Base-by-base conservation (phyloP, 2,329 filamentous ascomycete genomes). In the Fusarium subtropicale region DNA sequence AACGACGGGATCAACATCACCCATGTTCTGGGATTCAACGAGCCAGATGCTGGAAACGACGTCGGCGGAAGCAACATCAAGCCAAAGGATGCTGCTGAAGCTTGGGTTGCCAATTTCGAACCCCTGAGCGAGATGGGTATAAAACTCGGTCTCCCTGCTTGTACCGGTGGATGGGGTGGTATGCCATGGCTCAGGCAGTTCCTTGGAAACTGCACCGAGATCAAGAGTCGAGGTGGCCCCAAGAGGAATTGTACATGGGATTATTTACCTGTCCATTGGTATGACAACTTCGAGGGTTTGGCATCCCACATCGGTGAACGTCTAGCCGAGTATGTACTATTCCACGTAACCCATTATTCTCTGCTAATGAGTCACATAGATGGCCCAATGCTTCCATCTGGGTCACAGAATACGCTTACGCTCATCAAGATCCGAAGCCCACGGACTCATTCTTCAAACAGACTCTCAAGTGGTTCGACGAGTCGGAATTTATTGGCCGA, bases 21-120 rank as follows among this genome's bases (percentile, higher is more conserved):
- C 15, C 87, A 92, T 72, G 87, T 92, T 4, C 81, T 95, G n/a
- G 86, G 83, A 30, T 94, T 94, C 83, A 95, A 96, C 79, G 92
- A 96, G 76, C 92, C 92, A 1, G 91, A 95, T 74, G 87, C 86
- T 18, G 77, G 81, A 4, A 68, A 74, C 2, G 72, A 75, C 2
- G 84, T 81, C 11, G 91, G 91, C 41, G 92, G 92, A 5, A 90
- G 87, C 67, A 81, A 87, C 67, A 80, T 94, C 24, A 76, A 82
- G 2, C 88, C 91, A 0, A 76, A 81, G 11, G 76, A 80, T 2
- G 92, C 92, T 0, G 92, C 92, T 3, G 77, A 84, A 54, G 84
- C 88, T 10, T 96, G 92, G 91, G 88, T 91, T 33, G 82, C 83
- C 41, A 88, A 93, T 74, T 88, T 96, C 59, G 86, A 91, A 69